These are phyloP conservation scores for Moniliophthora roreri DNA, from an alignment of 1,284 basidiomycete species.

Conservation along the genomic window DNA sequence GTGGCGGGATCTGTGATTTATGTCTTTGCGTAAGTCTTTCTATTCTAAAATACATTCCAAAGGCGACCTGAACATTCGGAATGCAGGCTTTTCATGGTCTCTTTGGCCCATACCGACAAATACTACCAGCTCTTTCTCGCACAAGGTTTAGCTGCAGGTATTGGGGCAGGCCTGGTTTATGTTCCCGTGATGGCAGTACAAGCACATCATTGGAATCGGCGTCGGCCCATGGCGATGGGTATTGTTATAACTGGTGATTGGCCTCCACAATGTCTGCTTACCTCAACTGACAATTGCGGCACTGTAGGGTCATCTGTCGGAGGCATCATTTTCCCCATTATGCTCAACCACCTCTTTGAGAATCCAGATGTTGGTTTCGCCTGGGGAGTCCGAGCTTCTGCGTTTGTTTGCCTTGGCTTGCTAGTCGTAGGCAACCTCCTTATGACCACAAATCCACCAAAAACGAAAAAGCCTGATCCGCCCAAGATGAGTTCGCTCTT, in stretches of 20 bases:
- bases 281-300: neutral
- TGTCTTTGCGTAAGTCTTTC: slow-evolving; percentile 18
- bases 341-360: slow-evolving; percentile 35
- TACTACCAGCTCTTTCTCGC: slow-evolving; percentile 27
- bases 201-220: slow-evolving; percentile 30
- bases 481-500: too few relatives aligned
- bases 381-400: slow-evolving; percentile 27
- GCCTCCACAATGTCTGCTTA: neutral
- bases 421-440: slow-evolving; percentile 23
- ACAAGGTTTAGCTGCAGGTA: slow-evolving; percentile 34
- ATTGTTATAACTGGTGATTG: slow-evolving; percentile 28
- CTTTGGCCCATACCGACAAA: slow-evolving; percentile 18
- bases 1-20: slow-evolving; percentile 10
- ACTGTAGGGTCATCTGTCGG: slow-evolving; percentile 28
- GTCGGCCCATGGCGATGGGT: slow-evolving; percentile 36
- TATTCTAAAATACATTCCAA: neutral
- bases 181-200: slow-evolving; percentile 32
- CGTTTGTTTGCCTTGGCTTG: slow-evolving; percentile 17
- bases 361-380: slow-evolving; percentile 28
- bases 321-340: slow-evolving; percentile 36
- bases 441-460: slow-evolving; percentile 20
- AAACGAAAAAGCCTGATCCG: slow-evolving; percentile 5
- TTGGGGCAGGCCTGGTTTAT: slow-evolving; percentile 34
- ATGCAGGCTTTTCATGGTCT: slow-evolving; percentile 21
- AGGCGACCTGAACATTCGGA: neutral